Evolutionary conservation across 78 protist genomes (phyloP).

Genomic region (Dictyostelium purpureum): DNA sequence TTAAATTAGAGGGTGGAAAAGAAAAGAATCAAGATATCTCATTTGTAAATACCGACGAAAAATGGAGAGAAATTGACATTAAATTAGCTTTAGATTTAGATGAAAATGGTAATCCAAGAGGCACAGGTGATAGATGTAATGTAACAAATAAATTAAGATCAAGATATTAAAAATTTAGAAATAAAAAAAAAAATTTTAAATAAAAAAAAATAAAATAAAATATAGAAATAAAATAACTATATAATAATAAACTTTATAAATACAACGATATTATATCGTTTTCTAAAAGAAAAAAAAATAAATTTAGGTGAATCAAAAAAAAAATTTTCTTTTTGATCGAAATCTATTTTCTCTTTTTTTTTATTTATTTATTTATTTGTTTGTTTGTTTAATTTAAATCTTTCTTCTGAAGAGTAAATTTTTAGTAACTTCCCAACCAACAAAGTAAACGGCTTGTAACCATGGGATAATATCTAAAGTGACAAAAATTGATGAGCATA

Average conservation of each 20-base stretch:
- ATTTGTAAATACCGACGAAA: conserved; percentile 13
- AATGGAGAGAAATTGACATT: conserved; percentile 42
- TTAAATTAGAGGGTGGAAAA: conserved; percentile 25
- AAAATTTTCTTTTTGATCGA: too few species aligned
- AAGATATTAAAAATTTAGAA: conserved; percentile 36
- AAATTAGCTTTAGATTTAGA: conserved; percentile 40
- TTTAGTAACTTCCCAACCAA: conserved; percentile 58
- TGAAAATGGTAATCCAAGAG: conserved; percentile 38
- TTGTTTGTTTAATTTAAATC: conserved; percentile 11
- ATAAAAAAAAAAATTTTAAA: too few species aligned
- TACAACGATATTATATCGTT: too few species aligned
- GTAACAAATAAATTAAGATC: conserved; percentile 3
- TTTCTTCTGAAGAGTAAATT: conserved; percentile 59
- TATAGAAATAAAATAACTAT: background rate
- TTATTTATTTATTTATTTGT: background rate
- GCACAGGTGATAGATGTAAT: background rate
- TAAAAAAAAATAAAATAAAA: background rate
- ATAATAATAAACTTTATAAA: too few species aligned
- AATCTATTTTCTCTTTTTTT: too few species aligned
- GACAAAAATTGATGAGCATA: conserved; percentile 71
- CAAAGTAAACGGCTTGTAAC: conserved; percentile 39
- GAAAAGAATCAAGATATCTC: background rate
- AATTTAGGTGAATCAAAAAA: background rate
- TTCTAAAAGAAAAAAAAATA: too few species aligned
- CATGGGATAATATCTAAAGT: conserved; percentile 68